Percentiles rank a stretch among this genome's conserved stretches.
phyloP scores from a whole-genome alignment of 2,329 filamentous ascomycete genomes.

The Chaetomium olivaceum region DNA sequence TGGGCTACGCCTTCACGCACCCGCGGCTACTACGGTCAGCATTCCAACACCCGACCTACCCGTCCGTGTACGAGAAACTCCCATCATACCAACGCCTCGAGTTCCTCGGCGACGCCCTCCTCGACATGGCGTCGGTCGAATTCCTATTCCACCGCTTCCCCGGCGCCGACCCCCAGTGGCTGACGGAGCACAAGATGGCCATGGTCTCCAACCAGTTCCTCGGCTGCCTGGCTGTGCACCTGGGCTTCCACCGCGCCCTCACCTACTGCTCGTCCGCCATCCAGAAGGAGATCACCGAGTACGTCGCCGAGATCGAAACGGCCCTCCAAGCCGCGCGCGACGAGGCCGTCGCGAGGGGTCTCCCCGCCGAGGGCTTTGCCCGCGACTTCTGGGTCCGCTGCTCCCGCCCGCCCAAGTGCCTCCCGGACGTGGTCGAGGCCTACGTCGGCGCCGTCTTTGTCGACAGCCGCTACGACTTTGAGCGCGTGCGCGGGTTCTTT shows the following conservation, averaged over 20 bases:
- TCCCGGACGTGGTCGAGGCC: slow-evolving; percentile 86
- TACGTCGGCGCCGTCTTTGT: slow-evolving; percentile 90
- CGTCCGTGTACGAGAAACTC: slow-evolving; percentile 71
- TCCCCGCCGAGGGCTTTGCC: slow-evolving; percentile 42
- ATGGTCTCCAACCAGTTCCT: slow-evolving; percentile 98
- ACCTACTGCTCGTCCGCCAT: slow-evolving; percentile 52
- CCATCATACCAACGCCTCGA: slow-evolving; percentile 90
- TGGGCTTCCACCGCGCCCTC: slow-evolving; percentile 76
- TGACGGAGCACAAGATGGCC: slow-evolving; percentile 99
- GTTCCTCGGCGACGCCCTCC: slow-evolving; percentile 84
- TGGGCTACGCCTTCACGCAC: slow-evolving; percentile 67
- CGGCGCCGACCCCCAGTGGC: slow-evolving; percentile 85
- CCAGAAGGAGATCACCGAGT: slow-evolving; percentile 51
- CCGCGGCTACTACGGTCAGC: slow-evolving; percentile 78
- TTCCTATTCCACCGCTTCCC: slow-evolving; percentile 78
- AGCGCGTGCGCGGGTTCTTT: slow-evolving; percentile 75
- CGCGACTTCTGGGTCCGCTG: slow-evolving; percentile 70
- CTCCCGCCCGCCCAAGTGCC: slow-evolving; percentile 66
- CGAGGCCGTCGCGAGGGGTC: slow-evolving; percentile 36
- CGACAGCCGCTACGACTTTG: slow-evolving; percentile 78
- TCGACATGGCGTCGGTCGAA: slow-evolving; percentile 83
- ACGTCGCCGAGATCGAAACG: slow-evolving; percentile 58
- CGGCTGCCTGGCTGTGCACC: slow-evolving; percentile 73
- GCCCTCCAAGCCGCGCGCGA: slow-evolving; percentile 41
- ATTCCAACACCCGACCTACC: slow-evolving; percentile 85